Conservation (phyloP, 352 stramenopile genomes). For the Peronospora belbahrii region DNA sequence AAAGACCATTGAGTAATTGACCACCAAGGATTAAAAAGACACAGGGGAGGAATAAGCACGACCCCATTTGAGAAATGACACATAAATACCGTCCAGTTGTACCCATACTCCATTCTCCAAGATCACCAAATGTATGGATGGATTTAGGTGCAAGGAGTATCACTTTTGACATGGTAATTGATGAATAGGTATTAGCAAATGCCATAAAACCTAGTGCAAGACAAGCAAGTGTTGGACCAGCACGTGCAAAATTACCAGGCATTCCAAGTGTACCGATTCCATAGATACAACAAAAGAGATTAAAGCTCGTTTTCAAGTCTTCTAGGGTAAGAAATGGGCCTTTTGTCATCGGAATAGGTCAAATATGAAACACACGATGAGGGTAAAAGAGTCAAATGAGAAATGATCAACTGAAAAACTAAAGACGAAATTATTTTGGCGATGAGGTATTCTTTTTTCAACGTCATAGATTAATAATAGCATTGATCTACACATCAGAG, state of each 20-base stretch:
- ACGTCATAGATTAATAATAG: too few relatives aligned
- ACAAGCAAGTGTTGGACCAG: conserved; percentile 31
- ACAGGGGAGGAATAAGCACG: conserved; percentile 32
- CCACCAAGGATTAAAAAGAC: conserved; percentile 19
- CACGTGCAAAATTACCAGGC: conserved; percentile 44
- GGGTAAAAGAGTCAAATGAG: too few relatives aligned
- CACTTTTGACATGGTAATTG: conserved; percentile 43
- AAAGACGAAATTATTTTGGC: too few relatives aligned
- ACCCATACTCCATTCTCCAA: conserved; percentile 51
- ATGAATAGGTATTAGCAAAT: conserved; percentile 51
- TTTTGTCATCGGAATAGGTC: too few relatives aligned
- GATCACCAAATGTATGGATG: conserved; percentile 47
- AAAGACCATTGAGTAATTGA: conserved; percentile 34
- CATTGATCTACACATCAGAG: too few relatives aligned
- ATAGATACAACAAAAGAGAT: conserved; percentile 44
- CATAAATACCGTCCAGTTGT: conserved; percentile 37
- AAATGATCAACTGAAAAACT: too few relatives aligned
- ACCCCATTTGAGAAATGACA: conserved; percentile 42
- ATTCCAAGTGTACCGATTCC: conserved; percentile 55
- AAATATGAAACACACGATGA: too few relatives aligned
- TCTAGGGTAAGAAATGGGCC: conserved; percentile 30
- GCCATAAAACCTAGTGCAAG: conserved; percentile 51
- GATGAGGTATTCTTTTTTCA: too few relatives aligned
- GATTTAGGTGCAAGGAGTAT: conserved; percentile 38
- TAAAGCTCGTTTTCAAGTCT: conserved; percentile 36